Base-by-base conservation (phyloP, 176 grass and related monocot species). In the Oryza punctata region DNA sequence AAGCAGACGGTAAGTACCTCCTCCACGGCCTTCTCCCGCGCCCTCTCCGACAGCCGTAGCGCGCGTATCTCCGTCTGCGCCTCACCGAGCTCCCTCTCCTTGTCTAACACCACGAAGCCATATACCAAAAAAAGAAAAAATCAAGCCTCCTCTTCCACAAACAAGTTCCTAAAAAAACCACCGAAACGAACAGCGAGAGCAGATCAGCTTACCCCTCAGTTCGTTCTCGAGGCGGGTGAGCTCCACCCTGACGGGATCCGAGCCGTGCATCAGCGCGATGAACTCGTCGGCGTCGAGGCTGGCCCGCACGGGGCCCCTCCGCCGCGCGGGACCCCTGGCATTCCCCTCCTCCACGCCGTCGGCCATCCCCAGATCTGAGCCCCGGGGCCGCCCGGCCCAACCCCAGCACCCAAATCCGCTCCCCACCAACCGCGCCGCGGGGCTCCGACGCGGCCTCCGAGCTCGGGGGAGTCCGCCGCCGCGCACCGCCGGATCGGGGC, bases 21-120 rank as follows among this genome's bases (percentile, higher is more conserved):
- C 78, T 99, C 96, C 4, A 99, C 96, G n/a, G 93, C 96, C 87
- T 99, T 99, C 91, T 99, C 96, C 81, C 93, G 89, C 28, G 96
- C 93, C 82, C 93, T 89, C 85, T 96, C 96, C 25, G 96, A 99
- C 78, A 99, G 85, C 79, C 93, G 88, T 54, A 96, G 91, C 6
- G 96, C 91, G 10, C 87, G 94, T 73, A 99, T 99, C 89, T 96
- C 96, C 86, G 91, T 84, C 85, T 99, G 91, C 32, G 91, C 91
- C 75, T 99, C 96, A 67, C 85, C 91, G 25, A 99, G 87, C 70
- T 99, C 96, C 87, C 96, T 77, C 65, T 96, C 93, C 84, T 99
- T 99, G 70, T 99, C 96, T 99, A 54, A 35, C 35, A 61, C 32
- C 49, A 72, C 41, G 32, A 82, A 84, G 21, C 6, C 26, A 10